Base-by-base conservation (phyloP, 2,329 filamentous ascomycete genomes). In the Colletotrichum tamarilloi region DNA sequence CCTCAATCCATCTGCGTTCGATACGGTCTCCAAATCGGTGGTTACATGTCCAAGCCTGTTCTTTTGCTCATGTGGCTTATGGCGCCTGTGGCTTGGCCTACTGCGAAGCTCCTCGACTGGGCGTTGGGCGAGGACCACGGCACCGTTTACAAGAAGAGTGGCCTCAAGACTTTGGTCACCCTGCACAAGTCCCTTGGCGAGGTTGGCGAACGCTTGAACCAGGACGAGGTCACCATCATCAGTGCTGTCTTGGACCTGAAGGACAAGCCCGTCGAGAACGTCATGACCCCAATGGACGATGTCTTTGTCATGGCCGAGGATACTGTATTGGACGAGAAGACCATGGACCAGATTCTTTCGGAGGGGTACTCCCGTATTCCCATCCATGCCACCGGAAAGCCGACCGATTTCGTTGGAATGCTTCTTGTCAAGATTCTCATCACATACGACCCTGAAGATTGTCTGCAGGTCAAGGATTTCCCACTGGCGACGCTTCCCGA, bases 211-310 rank as follows among this genome's bases (percentile, higher is more conserved):
- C 93, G 97, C 71, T 87, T 99, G 67, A 98, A 98, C 82, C 93
- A 98, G 77, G 97, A 99, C 80, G 97, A 99, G 83, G 97, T 99
- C 76, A 98, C 97, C 73, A 99, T 99, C 81, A 99, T 99, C 83
- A 98, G 94, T 76, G 96, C 97, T 49, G 97, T 98, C 16, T 86
- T 99, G 70, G 97, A 99, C 80, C 87, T 99, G 76, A 99, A 98
- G 85, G 95, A 97, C 77, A 99, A 99, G 85, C 89, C 96, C 0
- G 95, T 99, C 7, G 95, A 94, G 57, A 93, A 91, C 79, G 98
- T 99, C 80, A 99, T 99, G 97, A 99, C 97, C 0, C 97, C 97
- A 1, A 98, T 99, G 94, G 92, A 94, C 58, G 95, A 99, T 80
- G 97, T 98, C 62, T 99, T 97, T 81, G 96, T 94, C 74, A 94